phyloP scores from a whole-genome alignment of 169 alveolate species.

The Toxoplasma gondii region DNA sequence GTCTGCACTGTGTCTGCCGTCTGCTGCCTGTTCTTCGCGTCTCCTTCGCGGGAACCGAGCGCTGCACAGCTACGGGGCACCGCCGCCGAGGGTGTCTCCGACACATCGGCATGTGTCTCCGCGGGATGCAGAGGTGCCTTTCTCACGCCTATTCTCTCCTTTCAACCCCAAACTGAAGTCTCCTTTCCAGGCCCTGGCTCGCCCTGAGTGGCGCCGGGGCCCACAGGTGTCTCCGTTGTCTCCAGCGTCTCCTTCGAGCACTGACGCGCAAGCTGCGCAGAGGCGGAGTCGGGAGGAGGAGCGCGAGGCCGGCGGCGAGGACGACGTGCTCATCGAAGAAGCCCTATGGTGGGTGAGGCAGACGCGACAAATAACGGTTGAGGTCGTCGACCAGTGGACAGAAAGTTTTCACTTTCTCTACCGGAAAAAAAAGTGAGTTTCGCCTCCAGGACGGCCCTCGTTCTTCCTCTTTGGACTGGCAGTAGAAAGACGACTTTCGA shows the following conservation, averaged over 20 bases:
- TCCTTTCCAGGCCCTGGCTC: neutral
- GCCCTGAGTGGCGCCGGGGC: neutral
- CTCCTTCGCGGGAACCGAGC: neutral
- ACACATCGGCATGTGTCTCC: neutral
- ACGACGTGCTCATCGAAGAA: neutral
- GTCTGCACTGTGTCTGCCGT: neutral
- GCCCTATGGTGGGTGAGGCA: conserved; percentile 25
- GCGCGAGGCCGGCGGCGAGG: neutral
- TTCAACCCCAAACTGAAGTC: neutral
- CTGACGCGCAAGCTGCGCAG: neutral
- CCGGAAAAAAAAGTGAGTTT: neutral
- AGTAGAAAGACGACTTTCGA: too few species aligned
- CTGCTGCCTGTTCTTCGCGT: neutral
- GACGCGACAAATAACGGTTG: conserved; percentile 30
- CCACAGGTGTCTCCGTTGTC: neutral
- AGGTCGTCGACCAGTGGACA: conserved; percentile 32
- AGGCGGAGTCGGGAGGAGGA: neutral
- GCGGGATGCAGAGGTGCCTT: neutral
- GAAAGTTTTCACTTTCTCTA: conserved; percentile 36
- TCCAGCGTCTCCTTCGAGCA: neutral
- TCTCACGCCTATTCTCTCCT: neutral
- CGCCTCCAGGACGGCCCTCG: neutral
- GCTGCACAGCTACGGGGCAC: neutral
- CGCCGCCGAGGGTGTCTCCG: neutral
- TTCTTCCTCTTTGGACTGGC: too few species aligned